Evolutionary conservation across 352 stramenopile species (phyloP).

Genomic region (Ophiocytium majus): DNA sequence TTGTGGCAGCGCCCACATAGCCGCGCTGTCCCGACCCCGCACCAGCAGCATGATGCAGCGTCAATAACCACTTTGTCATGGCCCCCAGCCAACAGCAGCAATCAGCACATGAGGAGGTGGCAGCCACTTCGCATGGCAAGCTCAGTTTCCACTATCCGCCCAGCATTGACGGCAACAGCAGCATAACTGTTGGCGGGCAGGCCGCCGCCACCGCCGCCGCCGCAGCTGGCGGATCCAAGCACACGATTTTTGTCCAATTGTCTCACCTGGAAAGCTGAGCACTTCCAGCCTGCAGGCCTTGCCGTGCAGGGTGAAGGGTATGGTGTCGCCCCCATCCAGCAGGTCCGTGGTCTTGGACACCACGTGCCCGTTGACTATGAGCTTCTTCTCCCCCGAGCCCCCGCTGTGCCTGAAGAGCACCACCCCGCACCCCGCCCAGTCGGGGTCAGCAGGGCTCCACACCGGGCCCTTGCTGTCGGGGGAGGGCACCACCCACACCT

Average conservation of each 20-base stretch:
- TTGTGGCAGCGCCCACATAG: too few relatives aligned
- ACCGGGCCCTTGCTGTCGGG: neutral
- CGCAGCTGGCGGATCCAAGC: neutral
- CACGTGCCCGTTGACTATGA: conserved; percentile 1
- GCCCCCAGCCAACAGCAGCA: too few relatives aligned
- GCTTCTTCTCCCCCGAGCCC: neutral
- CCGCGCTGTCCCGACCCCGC: too few relatives aligned
- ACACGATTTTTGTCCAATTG: neutral
- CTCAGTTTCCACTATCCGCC: neutral
- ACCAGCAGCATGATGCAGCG: too few relatives aligned
- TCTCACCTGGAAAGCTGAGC: neutral
- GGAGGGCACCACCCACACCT: conserved; percentile 12
- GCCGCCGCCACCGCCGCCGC: neutral
- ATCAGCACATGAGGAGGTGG: too few relatives aligned
- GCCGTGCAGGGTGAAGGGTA: neutral
- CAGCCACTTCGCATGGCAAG: neutral
- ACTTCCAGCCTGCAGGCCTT: conserved; percentile 4
- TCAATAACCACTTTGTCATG: too few relatives aligned
- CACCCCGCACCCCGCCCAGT: neutral
- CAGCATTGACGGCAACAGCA: neutral
- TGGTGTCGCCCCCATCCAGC: conserved; percentile 17
- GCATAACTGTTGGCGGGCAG: neutral
- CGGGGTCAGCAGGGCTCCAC: neutral
- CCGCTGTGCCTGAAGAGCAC: neutral
- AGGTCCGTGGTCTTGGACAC: neutral